A percentile compares a stretch with the other conserved stretches of the same genome.
Conservation (phyloP, 2,329 filamentous ascomycete genomes). For the Fusarium pseudograminearum region DNA sequence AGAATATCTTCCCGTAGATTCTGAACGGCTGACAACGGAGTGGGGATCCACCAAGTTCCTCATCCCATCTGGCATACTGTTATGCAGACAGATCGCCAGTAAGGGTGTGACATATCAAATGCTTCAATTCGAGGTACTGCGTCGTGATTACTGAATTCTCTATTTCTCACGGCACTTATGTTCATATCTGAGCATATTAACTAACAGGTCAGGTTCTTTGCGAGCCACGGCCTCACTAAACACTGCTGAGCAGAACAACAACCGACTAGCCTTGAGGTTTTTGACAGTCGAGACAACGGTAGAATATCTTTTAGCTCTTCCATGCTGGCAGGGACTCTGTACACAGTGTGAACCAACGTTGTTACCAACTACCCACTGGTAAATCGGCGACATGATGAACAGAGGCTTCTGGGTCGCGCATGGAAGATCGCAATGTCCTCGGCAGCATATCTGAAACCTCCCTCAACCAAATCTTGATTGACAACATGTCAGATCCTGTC, state of each 20-base stretch:
- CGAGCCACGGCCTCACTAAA: no score
- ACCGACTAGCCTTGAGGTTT: no score
- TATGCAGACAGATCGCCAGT: background rate
- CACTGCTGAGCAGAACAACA: background rate
- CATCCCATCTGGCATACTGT: background rate
- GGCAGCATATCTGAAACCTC: background rate
- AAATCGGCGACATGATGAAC: background rate
- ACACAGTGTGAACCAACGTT: background rate
- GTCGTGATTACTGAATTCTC: rapidly evolving
- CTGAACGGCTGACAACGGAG: background rate
- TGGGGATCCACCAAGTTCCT: background rate
- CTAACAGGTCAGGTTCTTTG: rapidly evolving
- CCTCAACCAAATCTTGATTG: no score
- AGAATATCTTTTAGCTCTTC: background rate
- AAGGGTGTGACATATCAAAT: background rate
- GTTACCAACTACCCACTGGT: no score
- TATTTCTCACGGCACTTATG: rapidly evolving
- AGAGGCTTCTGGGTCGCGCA: background rate
- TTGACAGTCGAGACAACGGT: background rate
- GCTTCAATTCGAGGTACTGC: rapidly evolving
- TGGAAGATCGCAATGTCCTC: background rate
- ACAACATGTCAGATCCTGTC: no score
- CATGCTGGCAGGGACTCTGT: background rate
- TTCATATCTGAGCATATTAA: background rate
- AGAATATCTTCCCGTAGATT: background rate